Evolutionary conservation across 2,329 filamentous ascomycete genomes (phyloP).

Genomic region (Fusarium graminum): DNA sequence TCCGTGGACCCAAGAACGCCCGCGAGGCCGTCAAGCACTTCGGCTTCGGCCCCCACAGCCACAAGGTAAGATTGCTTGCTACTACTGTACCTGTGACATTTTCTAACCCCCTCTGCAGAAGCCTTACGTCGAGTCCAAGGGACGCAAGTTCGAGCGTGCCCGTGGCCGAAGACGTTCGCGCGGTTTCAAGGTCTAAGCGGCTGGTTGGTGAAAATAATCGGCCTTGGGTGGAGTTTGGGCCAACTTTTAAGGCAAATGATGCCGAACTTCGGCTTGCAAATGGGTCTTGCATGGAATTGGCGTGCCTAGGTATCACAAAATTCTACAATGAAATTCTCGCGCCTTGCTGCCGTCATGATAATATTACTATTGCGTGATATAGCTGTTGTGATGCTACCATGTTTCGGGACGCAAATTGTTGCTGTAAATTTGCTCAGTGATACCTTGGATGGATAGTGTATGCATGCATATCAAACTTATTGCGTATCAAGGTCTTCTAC

Average conservation of each 20-base stretch:
- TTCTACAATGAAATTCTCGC: slow-evolving; percentile 52
- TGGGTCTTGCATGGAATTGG: slow-evolving; percentile 59
- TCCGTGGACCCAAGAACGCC: slow-evolving; percentile 98
- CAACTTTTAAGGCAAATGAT: slow-evolving; percentile 49
- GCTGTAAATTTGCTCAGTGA: not conserved
- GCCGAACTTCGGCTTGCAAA: slow-evolving; percentile 52
- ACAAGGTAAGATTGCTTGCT: slow-evolving; percentile 77
- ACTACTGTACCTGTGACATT: not conserved
- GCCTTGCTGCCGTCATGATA: slow-evolving; percentile 44
- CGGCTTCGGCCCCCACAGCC: slow-evolving; percentile 95
- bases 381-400: not conserved
- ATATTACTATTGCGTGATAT: slow-evolving; percentile 37
- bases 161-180: slow-evolving; percentile 98
- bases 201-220: slow-evolving; percentile 45
- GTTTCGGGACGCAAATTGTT: not conserved
- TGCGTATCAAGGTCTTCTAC: slow-evolving; percentile 26
- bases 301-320: slow-evolving; percentile 63
- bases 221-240: slow-evolving; percentile 48
- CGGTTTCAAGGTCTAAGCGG: slow-evolving; percentile 99
- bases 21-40: slow-evolving; percentile 99
- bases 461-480: not conserved
- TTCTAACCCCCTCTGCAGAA: slow-evolving; percentile 72
- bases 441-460: not conserved
- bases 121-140: slow-evolving; percentile 97
- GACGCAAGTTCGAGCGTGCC: slow-evolving; percentile 98